Percentiles rank a stretch among this genome's conserved stretches.
phyloP scores from a whole-genome alignment of 202 grass and related monocot species.

The Carex arenaria region DNA sequence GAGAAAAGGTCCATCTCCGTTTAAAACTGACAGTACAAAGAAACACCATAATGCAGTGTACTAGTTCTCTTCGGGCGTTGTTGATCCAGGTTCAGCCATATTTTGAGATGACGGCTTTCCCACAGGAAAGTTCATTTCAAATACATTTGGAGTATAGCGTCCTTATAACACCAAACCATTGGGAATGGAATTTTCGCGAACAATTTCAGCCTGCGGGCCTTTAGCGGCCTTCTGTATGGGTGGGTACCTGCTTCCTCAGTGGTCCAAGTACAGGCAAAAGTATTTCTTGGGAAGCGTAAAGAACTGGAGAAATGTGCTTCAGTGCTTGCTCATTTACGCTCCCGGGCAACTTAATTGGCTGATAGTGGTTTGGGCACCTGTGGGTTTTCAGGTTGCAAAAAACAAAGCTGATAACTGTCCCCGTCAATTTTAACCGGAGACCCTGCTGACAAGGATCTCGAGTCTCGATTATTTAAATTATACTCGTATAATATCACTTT shows the following conservation, averaged over 20 bases:
- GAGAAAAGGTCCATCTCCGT: not conserved
- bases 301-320: constrained; percentile 16
- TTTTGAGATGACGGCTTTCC: constrained; percentile 2
- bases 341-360: constrained; percentile 11
- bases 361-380: not conserved
- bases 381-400: constrained; percentile 1
- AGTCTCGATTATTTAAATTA: not conserved
- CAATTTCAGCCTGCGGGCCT: not conserved
- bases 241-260: not conserved
- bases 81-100: not conserved
- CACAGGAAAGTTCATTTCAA: not conserved
- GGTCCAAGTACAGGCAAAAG: constrained; percentile 11
- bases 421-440: not conserved
- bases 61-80: not conserved
- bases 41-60: not conserved
- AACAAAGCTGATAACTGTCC: not conserved
- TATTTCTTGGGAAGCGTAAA: constrained; percentile 10
- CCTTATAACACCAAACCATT: not conserved
- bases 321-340: constrained; percentile 20
- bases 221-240: not conserved
- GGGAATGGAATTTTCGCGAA: not conserved
- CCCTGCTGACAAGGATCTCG: not conserved
- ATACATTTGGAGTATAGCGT: not conserved
- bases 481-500: not conserved
- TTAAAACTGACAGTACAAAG: not conserved